phyloP scores from a whole-genome alignment of 768 basidiomycete genomes.

The Imleria badia region DNA sequence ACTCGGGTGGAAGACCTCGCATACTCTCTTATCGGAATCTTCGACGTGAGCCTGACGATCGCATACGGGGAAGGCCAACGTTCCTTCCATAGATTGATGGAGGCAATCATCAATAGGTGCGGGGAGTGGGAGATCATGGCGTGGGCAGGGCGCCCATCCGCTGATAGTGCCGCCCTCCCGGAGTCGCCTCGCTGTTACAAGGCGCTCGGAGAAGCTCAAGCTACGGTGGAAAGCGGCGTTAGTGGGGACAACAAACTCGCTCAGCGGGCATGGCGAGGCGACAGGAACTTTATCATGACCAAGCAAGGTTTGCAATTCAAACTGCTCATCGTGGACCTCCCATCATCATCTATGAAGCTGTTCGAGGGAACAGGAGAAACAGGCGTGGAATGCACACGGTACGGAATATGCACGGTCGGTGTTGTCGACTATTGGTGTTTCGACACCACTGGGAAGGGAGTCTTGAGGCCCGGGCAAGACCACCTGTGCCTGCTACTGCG shows the following conservation, averaged over 20 bases:
- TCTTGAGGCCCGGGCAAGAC: constrained; percentile 24
- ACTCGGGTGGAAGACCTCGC: constrained; percentile 35
- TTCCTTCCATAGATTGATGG: constrained; percentile 31
- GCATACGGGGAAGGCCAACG: constrained; percentile 36
- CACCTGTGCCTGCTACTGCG: constrained; percentile 30
- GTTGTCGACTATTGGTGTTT: constrained; percentile 35
- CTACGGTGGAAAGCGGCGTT: not conserved
- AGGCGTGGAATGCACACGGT: constrained; percentile 12
- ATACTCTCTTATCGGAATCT: constrained; percentile 34
- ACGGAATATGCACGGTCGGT: constrained; percentile 25
- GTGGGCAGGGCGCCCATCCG: constrained; percentile 28
- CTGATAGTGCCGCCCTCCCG: constrained; percentile 29
- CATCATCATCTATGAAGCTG: constrained; percentile 14
- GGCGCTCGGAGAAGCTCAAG: constrained; percentile 10
- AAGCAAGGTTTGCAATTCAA: constrained; percentile 33
- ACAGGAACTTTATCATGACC: constrained; percentile 31
- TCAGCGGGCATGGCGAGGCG: constrained; percentile 24
- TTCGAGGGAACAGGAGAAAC: constrained; percentile 15
- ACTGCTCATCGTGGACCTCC: constrained; percentile 23
- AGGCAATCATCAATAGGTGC: constrained; percentile 26
- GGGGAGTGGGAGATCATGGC: constrained; percentile 36
- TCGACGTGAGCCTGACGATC: constrained; percentile 34
- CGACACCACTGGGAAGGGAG: constrained; percentile 25
- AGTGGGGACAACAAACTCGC: not conserved
- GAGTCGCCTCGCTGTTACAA: constrained; percentile 33